Base-by-base conservation (phyloP, 1,284 basidiomycete species). In the Sanguinoderma infundibulare region DNA sequence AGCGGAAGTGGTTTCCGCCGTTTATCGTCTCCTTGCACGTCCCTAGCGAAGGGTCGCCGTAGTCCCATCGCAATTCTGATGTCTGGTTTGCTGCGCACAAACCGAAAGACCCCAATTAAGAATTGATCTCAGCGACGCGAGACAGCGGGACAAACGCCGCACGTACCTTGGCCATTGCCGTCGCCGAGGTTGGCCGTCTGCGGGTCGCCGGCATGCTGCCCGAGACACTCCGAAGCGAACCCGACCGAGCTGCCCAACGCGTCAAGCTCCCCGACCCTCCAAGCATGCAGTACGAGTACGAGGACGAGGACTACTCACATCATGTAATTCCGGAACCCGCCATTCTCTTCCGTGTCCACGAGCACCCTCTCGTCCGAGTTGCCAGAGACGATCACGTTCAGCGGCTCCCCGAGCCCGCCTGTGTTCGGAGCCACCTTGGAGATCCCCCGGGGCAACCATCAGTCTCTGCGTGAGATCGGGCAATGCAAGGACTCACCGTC, bases 1-100 rank as follows among this genome's bases (percentile, higher is more conserved):
- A 96, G 28, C 96, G 86, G 73, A 96, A 88, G 72, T 98, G 96
- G 69, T 92, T 87, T 5, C 96, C 96, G 12, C 96, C 96, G 63
- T 92, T 70, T 53, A 98, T 84, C 2, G 93, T 92, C 76, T 98
- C 95, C 66, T 83, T 79, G 73, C 94, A 95, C 1, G 93, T 86
- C 0, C 95, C 95, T 17, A 95, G 74, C 57, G 86, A 78, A 5
- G 87, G 83, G 70, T 96, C 87, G 5, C 86, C 86, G 72, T 90
- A 96, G 73, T 94, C 84, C 83, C 87, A 94, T 42, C 95, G 82
- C 42, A 96, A 87, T 40, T 90, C 89, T 15, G 87, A 86, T 0
- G 89, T 89, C 73, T 96, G 87, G 70, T 92, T 91, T 51, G 81
- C 91, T 94, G 68, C 4, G 44, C 5, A 47, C 3, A 30, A n/a